Base-by-base conservation (phyloP, 2,329 filamentous ascomycete genomes). In the Talaromyces atroroseus region DNA sequence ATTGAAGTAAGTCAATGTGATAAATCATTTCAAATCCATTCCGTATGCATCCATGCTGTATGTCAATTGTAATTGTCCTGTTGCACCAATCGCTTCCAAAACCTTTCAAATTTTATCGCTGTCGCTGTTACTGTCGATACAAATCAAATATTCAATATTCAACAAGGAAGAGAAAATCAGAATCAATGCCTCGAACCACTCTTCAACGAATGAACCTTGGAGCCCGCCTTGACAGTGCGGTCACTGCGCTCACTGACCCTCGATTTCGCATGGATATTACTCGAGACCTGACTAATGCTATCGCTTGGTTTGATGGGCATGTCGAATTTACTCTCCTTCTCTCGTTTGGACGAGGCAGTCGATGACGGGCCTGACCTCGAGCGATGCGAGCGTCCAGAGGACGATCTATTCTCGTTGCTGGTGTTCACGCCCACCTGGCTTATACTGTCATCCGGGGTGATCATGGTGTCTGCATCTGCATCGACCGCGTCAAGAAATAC, bases 391-490 rank as follows among this genome's bases (percentile, higher is more conserved):
- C 62, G 62, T 7, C 55, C 46, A 1, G 58, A 58, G 23, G 53
- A 58, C 6, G 52, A 55, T 45, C 42, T 52, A 14, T 32, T 45
- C 32, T 52, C 34, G 52, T 16, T 38, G 40, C 67, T 61, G 16
- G 59, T 66, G 18, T 46, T 57, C 32, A 62, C 60, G n/a, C 66
- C 70, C 24, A 92, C 79, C 49, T 90, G 88, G 62, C 85, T 85
- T 59, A 91, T 83, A 0, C 90, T 95, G 71, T 96, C 92, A 55
- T 88, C 81, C 8, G 90, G 86, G 0, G 86, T 88, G 62, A 99
- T 77, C 18, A 91, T 85, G 16, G 49, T 55, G 40, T 63, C 60
- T 18, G 91, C 85, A 10, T 47, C 52, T 16, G 61, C 40, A 56
- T 55, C 69, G 12, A 68, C 61, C 11, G 49, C 56, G 29, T 63